Evolutionary conservation across 75 land plant genomes (phyloP).

Genomic region (Isoetes taiwanensis): DNA sequence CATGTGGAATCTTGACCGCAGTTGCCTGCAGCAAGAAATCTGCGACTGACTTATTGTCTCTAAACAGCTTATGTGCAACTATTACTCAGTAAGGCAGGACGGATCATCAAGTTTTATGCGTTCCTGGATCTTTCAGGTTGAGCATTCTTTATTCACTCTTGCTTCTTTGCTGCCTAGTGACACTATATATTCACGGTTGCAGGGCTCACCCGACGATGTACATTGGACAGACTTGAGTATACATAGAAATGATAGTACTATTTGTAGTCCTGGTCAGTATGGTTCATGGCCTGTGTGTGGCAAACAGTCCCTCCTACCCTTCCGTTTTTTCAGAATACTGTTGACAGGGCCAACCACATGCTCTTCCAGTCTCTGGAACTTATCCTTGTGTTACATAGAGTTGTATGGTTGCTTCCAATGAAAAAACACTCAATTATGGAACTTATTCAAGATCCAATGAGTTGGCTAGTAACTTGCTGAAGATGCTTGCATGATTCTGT

Average conservation of each 20-base stretch:
- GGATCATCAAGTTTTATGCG: conserved; percentile 67
- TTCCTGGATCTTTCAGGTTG: conserved; percentile 75
- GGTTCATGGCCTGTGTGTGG: conserved; percentile 85
- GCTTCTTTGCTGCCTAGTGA: too few species aligned
- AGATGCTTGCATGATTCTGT: too few species aligned
- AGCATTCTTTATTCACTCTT: too few species aligned
- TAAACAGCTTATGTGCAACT: conserved; percentile 92
- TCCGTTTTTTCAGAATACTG: conserved; percentile 63
- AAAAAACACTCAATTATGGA: too few species aligned
- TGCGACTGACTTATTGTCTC: background rate
- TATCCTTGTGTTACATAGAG: conserved; percentile 79
- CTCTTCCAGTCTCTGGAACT: conserved; percentile 55
- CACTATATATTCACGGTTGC: too few species aligned
- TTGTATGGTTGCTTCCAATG: conserved; percentile 75
- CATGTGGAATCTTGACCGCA: background rate
- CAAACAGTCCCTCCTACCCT: conserved; percentile 56
- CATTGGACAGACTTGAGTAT: conserved; percentile 63
- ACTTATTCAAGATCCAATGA: too few species aligned
- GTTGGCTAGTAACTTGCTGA: too few species aligned
- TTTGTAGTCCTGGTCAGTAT: conserved; percentile 72
- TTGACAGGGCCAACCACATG: conserved; percentile 57
- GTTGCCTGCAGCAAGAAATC: background rate
- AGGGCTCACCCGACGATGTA: conserved; percentile 82
- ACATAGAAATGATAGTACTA: conserved; percentile 62
- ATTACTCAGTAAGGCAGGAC: conserved; percentile 89